A percentile compares a stretch with the other conserved stretches of the same genome.
phyloP scores from a whole-genome alignment of 163 green algal genomes.

The Scenedesmus sp. region DNA sequence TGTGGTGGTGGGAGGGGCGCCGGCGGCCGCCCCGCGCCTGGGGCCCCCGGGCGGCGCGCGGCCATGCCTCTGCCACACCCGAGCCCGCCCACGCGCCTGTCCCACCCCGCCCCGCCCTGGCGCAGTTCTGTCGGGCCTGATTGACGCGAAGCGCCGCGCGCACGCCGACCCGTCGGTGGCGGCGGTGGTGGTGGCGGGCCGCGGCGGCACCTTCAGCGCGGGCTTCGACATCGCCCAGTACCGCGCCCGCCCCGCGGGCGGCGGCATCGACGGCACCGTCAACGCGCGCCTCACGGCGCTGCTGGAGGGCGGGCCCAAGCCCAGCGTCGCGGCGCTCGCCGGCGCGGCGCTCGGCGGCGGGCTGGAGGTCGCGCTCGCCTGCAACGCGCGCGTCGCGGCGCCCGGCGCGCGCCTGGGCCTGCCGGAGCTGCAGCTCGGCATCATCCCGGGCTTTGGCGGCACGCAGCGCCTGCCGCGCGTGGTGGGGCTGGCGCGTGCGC shows the following conservation, averaged over 20 bases:
- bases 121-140: slow-evolving; percentile 84
- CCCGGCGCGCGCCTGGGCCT: slow-evolving; percentile 85
- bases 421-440: slow-evolving; percentile 95
- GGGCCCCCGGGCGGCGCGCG: slow-evolving; percentile 4
- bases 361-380: slow-evolving; percentile 95
- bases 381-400: slow-evolving; percentile 77
- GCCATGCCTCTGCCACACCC: not conserved
- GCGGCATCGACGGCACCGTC: slow-evolving; percentile 82
- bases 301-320: slow-evolving; percentile 91
- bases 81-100: too few relatives aligned
- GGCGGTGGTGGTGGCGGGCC: slow-evolving; percentile 85
- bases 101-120: not conserved
- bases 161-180: slow-evolving; percentile 72
- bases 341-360: slow-evolving; percentile 95
- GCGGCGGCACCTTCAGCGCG: slow-evolving; percentile 84
- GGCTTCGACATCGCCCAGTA: slow-evolving; percentile 96
- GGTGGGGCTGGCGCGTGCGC: slow-evolving; percentile 90
- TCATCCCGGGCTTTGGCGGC: slow-evolving; percentile 85
- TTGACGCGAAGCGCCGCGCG: slow-evolving; percentile 70
- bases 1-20: too few relatives aligned
- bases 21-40: not conserved
- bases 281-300: slow-evolving; percentile 82
- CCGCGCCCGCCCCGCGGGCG: slow-evolving; percentile 60
- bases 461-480: slow-evolving; percentile 96
- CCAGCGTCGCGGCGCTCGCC: slow-evolving; percentile 54